Evolutionary conservation across 768 basidiomycete species (phyloP).

Genomic region (Dioszegia hungarica): DNA sequence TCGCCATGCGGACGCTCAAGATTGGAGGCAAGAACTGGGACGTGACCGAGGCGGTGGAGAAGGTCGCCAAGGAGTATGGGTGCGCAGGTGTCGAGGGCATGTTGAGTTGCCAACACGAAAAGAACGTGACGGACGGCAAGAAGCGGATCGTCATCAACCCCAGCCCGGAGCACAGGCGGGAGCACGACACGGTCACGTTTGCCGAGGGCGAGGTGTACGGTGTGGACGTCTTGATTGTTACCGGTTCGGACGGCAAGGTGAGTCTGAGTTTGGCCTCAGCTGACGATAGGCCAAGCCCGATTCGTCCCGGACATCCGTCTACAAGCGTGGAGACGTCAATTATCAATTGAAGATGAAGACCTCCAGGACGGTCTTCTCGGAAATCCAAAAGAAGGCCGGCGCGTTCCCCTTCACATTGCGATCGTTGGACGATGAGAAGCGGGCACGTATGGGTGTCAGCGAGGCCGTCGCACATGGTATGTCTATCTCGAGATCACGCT

Average conservation of each 20-base stretch:
- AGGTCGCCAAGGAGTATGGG: conserved; percentile 60
- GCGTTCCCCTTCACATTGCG: conserved; percentile 98
- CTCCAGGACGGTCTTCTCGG: conserved; percentile 90
- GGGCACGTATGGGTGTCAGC: conserved; percentile 86
- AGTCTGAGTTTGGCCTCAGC: conserved; percentile 16
- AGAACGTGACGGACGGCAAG: conserved; percentile 92
- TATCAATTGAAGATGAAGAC: conserved; percentile 98
- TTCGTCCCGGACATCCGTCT: conserved; percentile 85
- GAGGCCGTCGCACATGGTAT: conserved; percentile 87
- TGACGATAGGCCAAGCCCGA: conserved; percentile 72
- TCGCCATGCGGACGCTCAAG: conserved; percentile 83
- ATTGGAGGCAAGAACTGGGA: conserved; percentile 93
- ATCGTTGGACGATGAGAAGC: conserved; percentile 88
- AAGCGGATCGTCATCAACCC: conserved; percentile 92
- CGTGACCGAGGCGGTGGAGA: conserved; percentile 76
- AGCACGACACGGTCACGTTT: conserved; percentile 77
- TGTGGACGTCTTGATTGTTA: conserved; percentile 69
- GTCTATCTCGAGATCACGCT: neutral
- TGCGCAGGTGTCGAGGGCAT: conserved; percentile 97
- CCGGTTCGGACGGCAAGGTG: conserved; percentile 77
- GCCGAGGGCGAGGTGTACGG: conserved; percentile 94
- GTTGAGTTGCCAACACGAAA: conserved; percentile 91
- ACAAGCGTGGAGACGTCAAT: conserved; percentile 70
- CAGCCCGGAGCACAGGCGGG: conserved; percentile 72
- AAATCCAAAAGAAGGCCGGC: conserved; percentile 96